phyloP scores from a whole-genome alignment of 306 rosid species.

The Vigna unguiculata region DNA sequence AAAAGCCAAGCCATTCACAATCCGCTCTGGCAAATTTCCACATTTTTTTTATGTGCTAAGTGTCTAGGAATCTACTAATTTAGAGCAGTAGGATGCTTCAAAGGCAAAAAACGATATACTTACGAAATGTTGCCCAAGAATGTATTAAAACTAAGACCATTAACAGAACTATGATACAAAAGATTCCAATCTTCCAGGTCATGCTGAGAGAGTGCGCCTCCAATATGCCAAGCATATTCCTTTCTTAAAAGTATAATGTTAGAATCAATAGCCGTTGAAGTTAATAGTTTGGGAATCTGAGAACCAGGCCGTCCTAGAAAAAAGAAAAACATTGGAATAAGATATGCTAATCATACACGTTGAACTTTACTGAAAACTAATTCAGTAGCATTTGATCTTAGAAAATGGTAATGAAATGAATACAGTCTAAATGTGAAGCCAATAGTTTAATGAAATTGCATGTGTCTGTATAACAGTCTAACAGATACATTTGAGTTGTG shows the following conservation, averaged over 20 bases:
- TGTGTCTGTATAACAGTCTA: neutral
- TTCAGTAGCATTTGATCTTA: conserved; percentile 2
- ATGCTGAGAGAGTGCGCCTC: conserved; percentile 85
- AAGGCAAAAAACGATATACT: conserved; percentile 49
- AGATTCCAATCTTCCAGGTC: conserved; percentile 90
- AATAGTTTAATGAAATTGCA: conserved; percentile 23
- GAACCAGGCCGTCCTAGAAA: conserved; percentile 73
- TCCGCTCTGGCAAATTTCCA: conserved; percentile 8
- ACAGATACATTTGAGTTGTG: conserved; percentile 1
- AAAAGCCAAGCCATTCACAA: conserved; percentile 10
- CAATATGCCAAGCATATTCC: conserved; percentile 92
- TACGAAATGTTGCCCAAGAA: conserved; percentile 84
- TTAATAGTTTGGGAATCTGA: conserved; percentile 71
- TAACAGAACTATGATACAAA: conserved; percentile 83
- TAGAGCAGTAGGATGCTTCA: conserved; percentile 10
- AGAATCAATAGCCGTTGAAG: conserved; percentile 57
- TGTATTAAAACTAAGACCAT: conserved; percentile 93
- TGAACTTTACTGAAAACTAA: conserved; percentile 33
- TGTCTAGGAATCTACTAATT: conserved; percentile 2
- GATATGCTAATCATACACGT: conserved; percentile 27
- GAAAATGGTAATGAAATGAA: conserved; percentile 21
- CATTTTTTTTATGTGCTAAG: conserved; percentile 4
- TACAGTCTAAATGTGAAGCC: conserved; percentile 6
- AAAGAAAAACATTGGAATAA: conserved; percentile 33
- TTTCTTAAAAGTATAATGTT: conserved; percentile 64